Evolutionary conservation across 139 green algal species (phyloP).

Genomic region (Picochlorum costavermella): DNA sequence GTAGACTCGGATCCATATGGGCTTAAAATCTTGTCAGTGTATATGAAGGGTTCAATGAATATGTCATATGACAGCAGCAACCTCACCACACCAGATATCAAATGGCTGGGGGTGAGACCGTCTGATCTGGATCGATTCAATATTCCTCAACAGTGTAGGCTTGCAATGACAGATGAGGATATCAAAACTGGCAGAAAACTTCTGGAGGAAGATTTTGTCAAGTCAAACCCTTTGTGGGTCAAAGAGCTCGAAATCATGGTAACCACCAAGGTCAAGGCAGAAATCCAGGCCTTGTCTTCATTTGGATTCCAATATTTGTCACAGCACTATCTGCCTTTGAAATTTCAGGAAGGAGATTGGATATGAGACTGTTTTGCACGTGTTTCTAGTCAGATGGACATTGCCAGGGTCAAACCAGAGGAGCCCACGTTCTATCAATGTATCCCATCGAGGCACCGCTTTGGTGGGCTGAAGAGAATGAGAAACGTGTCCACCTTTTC

Average conservation of each 20-base stretch:
- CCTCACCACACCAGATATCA: constrained; percentile 86
- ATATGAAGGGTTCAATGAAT: constrained; percentile 85
- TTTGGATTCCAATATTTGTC: constrained; percentile 89
- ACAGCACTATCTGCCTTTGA: constrained; percentile 84
- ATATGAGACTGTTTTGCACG: constrained; percentile 4
- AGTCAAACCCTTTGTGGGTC: constrained; percentile 85
- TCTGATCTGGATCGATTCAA: constrained; percentile 83
- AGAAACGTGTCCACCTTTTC: too few species aligned
- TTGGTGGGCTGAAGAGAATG: neutral
- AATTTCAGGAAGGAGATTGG: constrained; percentile 57
- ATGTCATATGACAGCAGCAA: constrained; percentile 83
- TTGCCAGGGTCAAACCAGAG: neutral
- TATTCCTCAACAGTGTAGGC: constrained; percentile 86
- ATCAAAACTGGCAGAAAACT: constrained; percentile 73
- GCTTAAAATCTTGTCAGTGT: constrained; percentile 95
- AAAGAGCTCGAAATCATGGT: constrained; percentile 94
- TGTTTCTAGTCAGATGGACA: neutral
- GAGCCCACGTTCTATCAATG: neutral
- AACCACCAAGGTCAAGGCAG: constrained; percentile 80
- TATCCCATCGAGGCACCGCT: too few species aligned
- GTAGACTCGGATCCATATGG: constrained; percentile 93
- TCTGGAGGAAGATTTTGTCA: constrained; percentile 94
- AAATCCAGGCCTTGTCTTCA: constrained; percentile 89
- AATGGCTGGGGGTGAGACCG: constrained; percentile 87
- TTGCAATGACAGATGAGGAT: constrained; percentile 90